Evolutionary conservation across 225 moss, liverwort and hornwort genomes (phyloP), one percentile per base, ranked within the genome.

Genomic region (Pseudisothecium myosuroides): DNA sequence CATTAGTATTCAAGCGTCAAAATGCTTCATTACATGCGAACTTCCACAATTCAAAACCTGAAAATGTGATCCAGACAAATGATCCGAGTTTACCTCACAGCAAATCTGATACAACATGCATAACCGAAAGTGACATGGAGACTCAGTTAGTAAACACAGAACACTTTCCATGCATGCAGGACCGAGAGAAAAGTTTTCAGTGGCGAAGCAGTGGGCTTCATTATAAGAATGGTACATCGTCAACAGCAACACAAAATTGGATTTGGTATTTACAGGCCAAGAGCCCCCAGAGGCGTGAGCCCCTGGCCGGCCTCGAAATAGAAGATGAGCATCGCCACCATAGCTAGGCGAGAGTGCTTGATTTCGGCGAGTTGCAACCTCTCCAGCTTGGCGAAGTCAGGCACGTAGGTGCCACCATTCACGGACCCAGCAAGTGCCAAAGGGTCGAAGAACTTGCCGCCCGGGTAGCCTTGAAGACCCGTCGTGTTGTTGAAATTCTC

Each of bases 401-500:
- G 86, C 11, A 74, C 86, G 65, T 99, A 99, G 88, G 93, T 90
- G 16, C 96, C 99, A 22, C 86, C 81, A 75, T 76, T 94, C 45
- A 97, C 92, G 6, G 95, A 93, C 41, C 99, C 99, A 0, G 96
- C 99, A 5, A 99, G 77, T 8, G 80, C 88, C 76, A 99, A 73
- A 2, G 99, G 99, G 84, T 99, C 99, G 84, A 99, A 99, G 92
- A 99, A 99, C 92, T 95, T 96, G 89, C 99, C 99, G 10, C 99
- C 99, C 1, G 97, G 99, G 89, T 99, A 99, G 6, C 99, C 99
- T 83, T 99, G 99, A 52, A 95, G 89, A 2, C 99, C 99, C 31
- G 99, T 99, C 27, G 94, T 27, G 58, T 99, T 99, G 90, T 78
- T 93, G 88, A 99, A 99, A 75, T 99, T 99, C 89, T 99, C 99